A percentile compares a stretch with the other conserved stretches of the same genome.
These are phyloP conservation scores for Rhodotorula sp. DNA, from an alignment of 1,284 basidiomycete genomes.

Conservation along the genomic window DNA sequence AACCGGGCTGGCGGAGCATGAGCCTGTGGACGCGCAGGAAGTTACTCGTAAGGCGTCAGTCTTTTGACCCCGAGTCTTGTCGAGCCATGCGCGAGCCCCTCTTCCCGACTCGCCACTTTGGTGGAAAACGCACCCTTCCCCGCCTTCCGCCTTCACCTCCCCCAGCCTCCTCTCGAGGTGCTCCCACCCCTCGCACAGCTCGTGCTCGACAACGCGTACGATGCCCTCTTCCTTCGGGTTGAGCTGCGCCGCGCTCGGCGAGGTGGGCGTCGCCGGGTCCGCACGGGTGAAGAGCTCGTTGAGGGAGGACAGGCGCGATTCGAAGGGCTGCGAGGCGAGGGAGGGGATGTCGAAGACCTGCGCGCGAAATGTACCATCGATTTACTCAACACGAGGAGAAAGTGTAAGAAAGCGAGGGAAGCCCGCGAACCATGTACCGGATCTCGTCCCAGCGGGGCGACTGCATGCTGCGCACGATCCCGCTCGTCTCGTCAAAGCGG, in stretches of 20 bases:
- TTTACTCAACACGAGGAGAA: background rate
- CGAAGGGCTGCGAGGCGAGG: conserved; percentile 58
- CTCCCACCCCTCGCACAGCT: conserved; percentile 56
- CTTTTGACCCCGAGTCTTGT: no score
- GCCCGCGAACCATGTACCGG: conserved; percentile 60
- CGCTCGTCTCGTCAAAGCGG: conserved; percentile 63
- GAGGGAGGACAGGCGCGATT: conserved; percentile 60
- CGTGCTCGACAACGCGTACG: conserved; percentile 61
- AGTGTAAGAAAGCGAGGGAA: background rate
- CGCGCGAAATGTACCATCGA: background rate
- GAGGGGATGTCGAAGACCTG: conserved; percentile 70
- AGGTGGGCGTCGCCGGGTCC: background rate
- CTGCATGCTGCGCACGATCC: conserved; percentile 56
- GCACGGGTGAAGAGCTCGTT: conserved; percentile 52
- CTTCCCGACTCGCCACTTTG: no score
- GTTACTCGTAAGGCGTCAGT: background rate
- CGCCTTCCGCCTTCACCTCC: conserved; percentile 61
- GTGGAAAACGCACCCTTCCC: conserved; percentile 57
- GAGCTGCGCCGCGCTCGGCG: background rate
- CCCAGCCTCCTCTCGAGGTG: conserved; percentile 63
- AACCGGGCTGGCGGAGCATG: conserved; percentile 63
- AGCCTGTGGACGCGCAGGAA: conserved; percentile 46
- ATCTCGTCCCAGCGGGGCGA: conserved; percentile 61
- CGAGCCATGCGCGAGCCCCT: no score
- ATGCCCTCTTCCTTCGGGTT: conserved; percentile 53